phyloP scores from a whole-genome alignment of 116 monocot genomes.

The Dioscorea cayenensis region DNA sequence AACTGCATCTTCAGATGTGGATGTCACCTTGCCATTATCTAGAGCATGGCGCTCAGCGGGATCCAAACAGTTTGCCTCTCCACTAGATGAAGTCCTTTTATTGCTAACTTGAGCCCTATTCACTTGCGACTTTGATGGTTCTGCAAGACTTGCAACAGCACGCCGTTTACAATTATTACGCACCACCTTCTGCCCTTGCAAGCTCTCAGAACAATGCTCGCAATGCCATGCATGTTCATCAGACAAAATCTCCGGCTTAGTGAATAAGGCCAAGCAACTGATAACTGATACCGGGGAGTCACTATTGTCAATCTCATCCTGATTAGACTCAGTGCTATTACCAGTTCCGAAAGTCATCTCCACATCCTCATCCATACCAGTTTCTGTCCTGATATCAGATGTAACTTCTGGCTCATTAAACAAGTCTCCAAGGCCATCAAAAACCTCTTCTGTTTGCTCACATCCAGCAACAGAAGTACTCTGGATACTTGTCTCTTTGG shows the following conservation, averaged over 20 bases:
- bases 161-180: constrained; percentile 8
- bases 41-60: constrained; percentile 7
- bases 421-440: constrained; percentile 68
- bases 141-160: constrained; percentile 7
- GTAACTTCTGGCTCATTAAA: constrained; percentile 75
- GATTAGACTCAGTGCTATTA: constrained; percentile 42
- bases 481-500: constrained; percentile 4
- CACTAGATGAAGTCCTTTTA: neutral
- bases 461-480: constrained; percentile 8
- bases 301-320: constrained; percentile 54
- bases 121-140: constrained; percentile 4
- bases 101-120: constrained; percentile 14
- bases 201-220: constrained; percentile 68
- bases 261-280: constrained; percentile 63
- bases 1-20: neutral
- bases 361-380: constrained; percentile 26
- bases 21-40: constrained; percentile 9
- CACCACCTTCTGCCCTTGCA: constrained; percentile 3
- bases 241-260: constrained; percentile 66
- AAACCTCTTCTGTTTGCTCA: constrained; percentile 43
- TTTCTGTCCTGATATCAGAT: constrained; percentile 33
- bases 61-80: neutral
- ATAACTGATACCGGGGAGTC: constrained; percentile 57
- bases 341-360: constrained; percentile 29
- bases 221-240: constrained; percentile 85